These are phyloP conservation scores for Candida dubliniensis DNA, from an alignment of 1,139 yeast genomes.

Conservation along the genomic window DNA sequence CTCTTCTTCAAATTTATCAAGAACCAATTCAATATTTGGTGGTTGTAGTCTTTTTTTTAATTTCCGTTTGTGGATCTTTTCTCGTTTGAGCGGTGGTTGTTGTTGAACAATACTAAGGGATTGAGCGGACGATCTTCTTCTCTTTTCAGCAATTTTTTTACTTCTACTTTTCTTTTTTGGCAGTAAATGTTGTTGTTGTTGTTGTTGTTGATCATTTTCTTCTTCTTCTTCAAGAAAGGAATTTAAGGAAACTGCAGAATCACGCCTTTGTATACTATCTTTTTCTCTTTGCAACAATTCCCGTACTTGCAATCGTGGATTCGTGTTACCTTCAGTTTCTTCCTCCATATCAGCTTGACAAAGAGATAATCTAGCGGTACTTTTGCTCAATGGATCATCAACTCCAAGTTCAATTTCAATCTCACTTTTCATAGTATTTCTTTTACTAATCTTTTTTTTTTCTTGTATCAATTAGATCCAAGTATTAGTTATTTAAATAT, in stretches of 20 bases:
- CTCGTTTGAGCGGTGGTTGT: conserved; percentile 11
- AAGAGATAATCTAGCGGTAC: conserved; percentile 31
- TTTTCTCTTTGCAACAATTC: conserved; percentile 14
- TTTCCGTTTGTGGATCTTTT: conserved; percentile 35
- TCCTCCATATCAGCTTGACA: conserved; percentile 22
- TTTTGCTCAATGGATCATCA: conserved; percentile 23
- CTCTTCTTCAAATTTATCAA: conserved; percentile 1
- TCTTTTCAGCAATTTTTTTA: conserved; percentile 23
- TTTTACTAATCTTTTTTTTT: too few species aligned
- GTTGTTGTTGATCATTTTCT: conserved; percentile 5
- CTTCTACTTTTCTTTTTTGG: conserved; percentile 2
- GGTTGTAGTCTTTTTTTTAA: conserved; percentile 33
- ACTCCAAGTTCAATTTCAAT: conserved; percentile 5
- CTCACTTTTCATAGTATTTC: conserved; percentile 3
- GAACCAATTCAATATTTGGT: conserved; percentile 23
- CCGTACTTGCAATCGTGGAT: conserved; percentile 20
- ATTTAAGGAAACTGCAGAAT: conserved; percentile 28
- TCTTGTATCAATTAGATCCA: too few species aligned
- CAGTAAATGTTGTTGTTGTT: conserved; percentile 1
- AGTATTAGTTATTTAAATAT: too few species aligned
- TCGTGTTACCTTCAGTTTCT: conserved; percentile 9
- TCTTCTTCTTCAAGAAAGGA: conserved; percentile 20
- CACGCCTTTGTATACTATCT: conserved; percentile 16
- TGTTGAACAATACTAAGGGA: conserved; percentile 14
- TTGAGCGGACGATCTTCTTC: conserved; percentile 46